Base-by-base conservation (phyloP, 2,329 filamentous ascomycete genomes). In the Penicillium capsulatum region DNA sequence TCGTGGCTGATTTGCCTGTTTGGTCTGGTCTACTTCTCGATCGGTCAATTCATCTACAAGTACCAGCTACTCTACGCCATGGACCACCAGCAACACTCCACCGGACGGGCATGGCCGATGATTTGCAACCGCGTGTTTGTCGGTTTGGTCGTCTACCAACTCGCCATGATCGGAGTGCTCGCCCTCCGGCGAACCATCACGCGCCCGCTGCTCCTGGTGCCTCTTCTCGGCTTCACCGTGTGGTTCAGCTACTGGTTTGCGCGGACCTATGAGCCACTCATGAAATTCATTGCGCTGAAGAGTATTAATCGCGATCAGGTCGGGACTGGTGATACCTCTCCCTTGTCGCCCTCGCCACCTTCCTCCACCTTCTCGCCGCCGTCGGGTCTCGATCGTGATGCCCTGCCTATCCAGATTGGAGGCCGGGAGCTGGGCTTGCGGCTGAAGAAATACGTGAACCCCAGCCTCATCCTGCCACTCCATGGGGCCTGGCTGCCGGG, bases 31-130 rank as follows among this genome's bases (percentile, higher is more conserved):
- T 98, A 70, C 39, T 71, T 72, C 44, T 56, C 58, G 2, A 55
- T 70, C 29, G 67, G 66, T 9, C 57, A 62, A 16, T 66, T 65
- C 35, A 68, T 69, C 61, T 79, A 64, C 49, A 65, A 66, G 42
- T 98, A 98, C 67, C 94, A 98, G 70, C 74, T 98, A 3, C 75
- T 98, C 3, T 98, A 98, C 64, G 89, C 92, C 20, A 98, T 98
- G 92, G 90, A 97, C 56, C 91, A 97, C 62, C 86, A 88, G 11
- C 57, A 65, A 38, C 55, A 66, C 47, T 61, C 63, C 8, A 97
- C 91, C 0, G 94, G 94, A 14, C 82, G 84, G 45, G 89, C 90
- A 3, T 98, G 92, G 92, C 84, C 86, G 34, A 94, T 98, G 77
- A 95, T 98, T 47, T 95, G 89, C 67, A 88, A 92, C 59, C 86